Conservation (phyloP, 1,139 yeast species). For the Candida glucosophila region DNA sequence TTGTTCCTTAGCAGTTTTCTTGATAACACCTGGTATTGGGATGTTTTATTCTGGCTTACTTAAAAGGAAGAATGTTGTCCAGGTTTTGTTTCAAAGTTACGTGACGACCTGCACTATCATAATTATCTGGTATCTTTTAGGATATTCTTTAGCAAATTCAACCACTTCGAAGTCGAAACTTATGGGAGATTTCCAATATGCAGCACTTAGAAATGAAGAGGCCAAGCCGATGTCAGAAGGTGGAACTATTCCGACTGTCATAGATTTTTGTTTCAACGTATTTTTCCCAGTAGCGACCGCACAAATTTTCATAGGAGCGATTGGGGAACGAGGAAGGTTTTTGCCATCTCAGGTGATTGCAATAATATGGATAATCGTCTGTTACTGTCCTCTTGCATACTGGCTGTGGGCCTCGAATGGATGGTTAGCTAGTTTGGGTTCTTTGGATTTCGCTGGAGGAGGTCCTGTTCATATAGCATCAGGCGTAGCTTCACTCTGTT, state of each 20-base stretch:
- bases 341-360: conserved; percentile 33
- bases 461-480: conserved; percentile 42
- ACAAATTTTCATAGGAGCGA: conserved; percentile 39
- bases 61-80: conserved; percentile 28
- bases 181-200: conserved; percentile 28
- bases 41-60: conserved; percentile 33
- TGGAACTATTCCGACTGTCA: conserved; percentile 30
- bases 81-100: conserved; percentile 31
- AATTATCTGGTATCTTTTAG: conserved; percentile 34
- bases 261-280: conserved; percentile 31
- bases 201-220: conserved; percentile 28
- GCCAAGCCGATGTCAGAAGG: conserved; percentile 31
- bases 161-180: conserved; percentile 25
- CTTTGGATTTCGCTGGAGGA: conserved; percentile 41
- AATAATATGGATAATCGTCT: conserved; percentile 30
- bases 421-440: conserved; percentile 33
- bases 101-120: conserved; percentile 30
- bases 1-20: conserved; percentile 32
- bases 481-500: conserved; percentile 34
- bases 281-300: conserved; percentile 40
- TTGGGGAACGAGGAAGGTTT: conserved; percentile 34
- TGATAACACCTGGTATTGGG: conserved; percentile 38
- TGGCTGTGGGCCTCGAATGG: conserved; percentile 40
- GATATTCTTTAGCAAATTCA: conserved; percentile 35
- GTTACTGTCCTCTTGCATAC: conserved; percentile 37